phyloP scores from a whole-genome alignment of 192 early-diverging fungal species.

The Umbelopsis vinacea region DNA sequence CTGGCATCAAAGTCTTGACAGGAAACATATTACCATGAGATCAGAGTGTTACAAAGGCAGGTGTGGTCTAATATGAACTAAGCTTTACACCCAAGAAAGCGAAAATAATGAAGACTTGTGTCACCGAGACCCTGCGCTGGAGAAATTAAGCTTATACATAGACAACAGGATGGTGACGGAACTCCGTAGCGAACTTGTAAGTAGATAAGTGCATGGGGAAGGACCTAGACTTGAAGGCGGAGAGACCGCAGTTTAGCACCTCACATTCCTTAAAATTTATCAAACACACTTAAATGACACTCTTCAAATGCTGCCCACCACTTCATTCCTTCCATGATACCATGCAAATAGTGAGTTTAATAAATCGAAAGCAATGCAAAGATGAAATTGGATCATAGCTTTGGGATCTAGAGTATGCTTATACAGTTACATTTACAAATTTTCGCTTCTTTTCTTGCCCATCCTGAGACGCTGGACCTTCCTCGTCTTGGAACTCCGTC shows the following conservation, averaged over 20 bases:
- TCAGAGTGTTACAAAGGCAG: neutral
- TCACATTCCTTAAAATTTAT: too few relatives aligned
- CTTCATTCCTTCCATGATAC: neutral
- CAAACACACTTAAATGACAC: too few relatives aligned
- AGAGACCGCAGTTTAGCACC: too few relatives aligned
- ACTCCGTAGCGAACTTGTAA: too few relatives aligned
- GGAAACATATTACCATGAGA: neutral
- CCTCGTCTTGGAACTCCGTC: conserved; percentile 75
- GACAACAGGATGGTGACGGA: too few relatives aligned
- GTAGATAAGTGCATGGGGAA: too few relatives aligned
- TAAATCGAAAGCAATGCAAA: conserved; percentile 18
- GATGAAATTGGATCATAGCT: conserved; percentile 3
- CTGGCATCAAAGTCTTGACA: neutral
- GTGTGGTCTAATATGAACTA: neutral
- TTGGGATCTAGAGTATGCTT: conserved; percentile 20
- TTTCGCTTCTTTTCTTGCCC: conserved; percentile 75
- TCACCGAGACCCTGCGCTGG: neutral
- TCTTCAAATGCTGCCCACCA: too few relatives aligned
- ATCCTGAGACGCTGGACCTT: conserved; percentile 47
- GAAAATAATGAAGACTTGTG: neutral
- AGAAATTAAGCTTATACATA: too few relatives aligned
- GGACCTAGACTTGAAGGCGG: too few relatives aligned
- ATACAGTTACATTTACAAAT: conserved; percentile 59
- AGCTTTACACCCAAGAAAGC: neutral
- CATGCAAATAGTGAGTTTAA: conserved; percentile 10